Conservation (phyloP, 441 rosid species). For the Populus tomentosa region DNA sequence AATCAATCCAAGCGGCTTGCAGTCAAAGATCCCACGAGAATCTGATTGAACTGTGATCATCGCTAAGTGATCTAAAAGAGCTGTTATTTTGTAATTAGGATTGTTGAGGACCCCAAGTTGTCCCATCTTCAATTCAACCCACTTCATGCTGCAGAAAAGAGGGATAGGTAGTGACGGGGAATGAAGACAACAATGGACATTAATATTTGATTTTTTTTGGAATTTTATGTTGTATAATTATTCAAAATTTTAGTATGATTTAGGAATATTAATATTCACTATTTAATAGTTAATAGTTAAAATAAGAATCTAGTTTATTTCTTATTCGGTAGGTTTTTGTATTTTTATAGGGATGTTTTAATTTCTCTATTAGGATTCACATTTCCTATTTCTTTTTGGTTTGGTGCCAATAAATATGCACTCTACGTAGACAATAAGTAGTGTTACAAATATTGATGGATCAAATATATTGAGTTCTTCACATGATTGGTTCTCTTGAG, state of each 20-base stretch:
- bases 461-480: neutral
- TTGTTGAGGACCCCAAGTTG: constrained; percentile 85
- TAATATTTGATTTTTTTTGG: neutral
- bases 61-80: constrained; percentile 87
- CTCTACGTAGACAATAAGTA: neutral
- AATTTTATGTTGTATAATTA: neutral
- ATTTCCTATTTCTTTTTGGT: neutral
- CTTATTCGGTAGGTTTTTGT: neutral
- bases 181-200: neutral
- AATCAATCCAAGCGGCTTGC: constrained; percentile 91
- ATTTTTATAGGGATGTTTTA: neutral
- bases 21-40: constrained; percentile 75
- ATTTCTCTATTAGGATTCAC: neutral
- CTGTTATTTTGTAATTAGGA: constrained; percentile 89
- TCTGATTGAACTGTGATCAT: constrained; percentile 96
- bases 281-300: neutral
- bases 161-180: neutral
- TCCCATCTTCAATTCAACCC: constrained; percentile 97
- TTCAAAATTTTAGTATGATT: neutral
- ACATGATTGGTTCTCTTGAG: neutral
- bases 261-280: neutral
- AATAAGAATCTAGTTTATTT: neutral
- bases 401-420: neutral
- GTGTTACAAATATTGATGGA: neutral
- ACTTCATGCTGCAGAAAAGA: constrained; percentile 72